phyloP scores from a whole-genome alignment of 495 filamentous ascomycete species.

The Penicillium paradoxum region DNA sequence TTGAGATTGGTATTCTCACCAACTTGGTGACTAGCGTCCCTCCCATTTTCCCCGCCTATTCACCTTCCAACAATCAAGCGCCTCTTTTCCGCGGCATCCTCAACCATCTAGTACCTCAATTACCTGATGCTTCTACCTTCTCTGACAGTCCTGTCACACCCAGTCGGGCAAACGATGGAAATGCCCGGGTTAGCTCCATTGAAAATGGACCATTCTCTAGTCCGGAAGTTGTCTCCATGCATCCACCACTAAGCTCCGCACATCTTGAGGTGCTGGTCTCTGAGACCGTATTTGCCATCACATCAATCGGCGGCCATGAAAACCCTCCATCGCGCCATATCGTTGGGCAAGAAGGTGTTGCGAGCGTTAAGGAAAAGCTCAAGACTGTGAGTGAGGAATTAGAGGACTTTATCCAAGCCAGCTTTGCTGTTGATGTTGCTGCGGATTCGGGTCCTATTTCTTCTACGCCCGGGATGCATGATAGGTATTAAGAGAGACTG shows the following conservation, averaged over 20 bases:
- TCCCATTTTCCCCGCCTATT: slow-evolving; percentile 65
- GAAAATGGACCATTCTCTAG: slow-evolving; percentile 40
- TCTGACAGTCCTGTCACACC: slow-evolving; percentile 13
- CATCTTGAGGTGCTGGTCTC: slow-evolving; percentile 65
- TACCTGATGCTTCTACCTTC: slow-evolving; percentile 30
- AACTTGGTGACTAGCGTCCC: slow-evolving; percentile 82
- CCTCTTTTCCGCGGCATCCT: slow-evolving; percentile 78
- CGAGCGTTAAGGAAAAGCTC: slow-evolving; percentile 89
- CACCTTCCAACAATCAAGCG: slow-evolving; percentile 66
- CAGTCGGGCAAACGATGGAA: slow-evolving; percentile 17
- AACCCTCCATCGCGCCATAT: slow-evolving; percentile 94
- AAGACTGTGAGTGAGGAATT: slow-evolving; percentile 95
- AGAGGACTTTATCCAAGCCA: slow-evolving; percentile 91
- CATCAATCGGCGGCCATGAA: slow-evolving; percentile 88
- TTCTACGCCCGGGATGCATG: slow-evolving; percentile 20
- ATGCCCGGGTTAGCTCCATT: slow-evolving; percentile 26
- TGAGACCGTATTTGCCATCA: slow-evolving; percentile 89
- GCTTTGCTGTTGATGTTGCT: slow-evolving; percentile 73
- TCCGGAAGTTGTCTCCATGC: slow-evolving; percentile 61
- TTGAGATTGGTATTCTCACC: slow-evolving; percentile 78
- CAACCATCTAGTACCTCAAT: slow-evolving; percentile 60
- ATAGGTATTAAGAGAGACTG: neutral
- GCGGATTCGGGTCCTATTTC: slow-evolving; percentile 30
- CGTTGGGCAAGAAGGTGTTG: slow-evolving; percentile 84
- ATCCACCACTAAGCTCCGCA: slow-evolving; percentile 60